Conservation (phyloP, 225 moss, liverwort and hornwort genomes). For the Marchantia paleacea region DNA sequence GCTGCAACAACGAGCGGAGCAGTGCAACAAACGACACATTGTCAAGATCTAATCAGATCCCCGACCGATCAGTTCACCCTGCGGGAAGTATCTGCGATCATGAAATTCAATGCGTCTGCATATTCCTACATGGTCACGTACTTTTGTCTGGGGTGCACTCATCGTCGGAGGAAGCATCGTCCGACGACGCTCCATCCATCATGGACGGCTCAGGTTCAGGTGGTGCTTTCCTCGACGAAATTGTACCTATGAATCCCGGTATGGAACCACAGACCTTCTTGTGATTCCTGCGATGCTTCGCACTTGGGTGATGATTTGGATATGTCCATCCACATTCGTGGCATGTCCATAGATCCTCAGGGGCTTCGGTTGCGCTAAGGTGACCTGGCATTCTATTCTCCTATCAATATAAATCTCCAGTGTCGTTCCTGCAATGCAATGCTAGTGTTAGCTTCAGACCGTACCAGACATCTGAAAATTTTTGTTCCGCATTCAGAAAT, state of each 20-base stretch:
- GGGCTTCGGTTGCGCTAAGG: slow-evolving; percentile 32
- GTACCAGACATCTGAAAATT: neutral
- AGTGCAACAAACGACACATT: neutral
- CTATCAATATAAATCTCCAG: neutral
- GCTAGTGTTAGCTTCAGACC: too few relatives aligned
- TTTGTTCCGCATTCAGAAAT: too few relatives aligned
- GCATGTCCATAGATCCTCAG: slow-evolving; percentile 45
- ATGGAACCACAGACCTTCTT: slow-evolving; percentile 39
- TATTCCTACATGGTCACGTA: too few relatives aligned
- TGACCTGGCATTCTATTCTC: slow-evolving; percentile 34
- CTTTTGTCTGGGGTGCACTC: slow-evolving; percentile 12
- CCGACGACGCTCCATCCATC: slow-evolving; percentile 18
- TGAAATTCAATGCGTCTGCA: neutral
- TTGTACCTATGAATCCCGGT: slow-evolving; percentile 11
- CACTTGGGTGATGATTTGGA: slow-evolving; percentile 49
- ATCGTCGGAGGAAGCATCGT: slow-evolving; percentile 33
- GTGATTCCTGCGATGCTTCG: slow-evolving; percentile 46
- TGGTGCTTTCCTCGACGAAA: neutral
- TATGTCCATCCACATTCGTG: slow-evolving; percentile 50
- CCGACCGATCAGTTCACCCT: neutral
- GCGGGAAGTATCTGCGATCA: neutral
- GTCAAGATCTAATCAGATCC: neutral
- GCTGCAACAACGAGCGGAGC: neutral
- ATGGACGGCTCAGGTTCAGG: neutral
- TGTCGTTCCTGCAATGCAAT: neutral